A percentile compares a stretch with the other conserved stretches of the same genome.
phyloP scores from a whole-genome alignment of 352 stramenopile species.

The Aphanomyces cochlioides region DNA sequence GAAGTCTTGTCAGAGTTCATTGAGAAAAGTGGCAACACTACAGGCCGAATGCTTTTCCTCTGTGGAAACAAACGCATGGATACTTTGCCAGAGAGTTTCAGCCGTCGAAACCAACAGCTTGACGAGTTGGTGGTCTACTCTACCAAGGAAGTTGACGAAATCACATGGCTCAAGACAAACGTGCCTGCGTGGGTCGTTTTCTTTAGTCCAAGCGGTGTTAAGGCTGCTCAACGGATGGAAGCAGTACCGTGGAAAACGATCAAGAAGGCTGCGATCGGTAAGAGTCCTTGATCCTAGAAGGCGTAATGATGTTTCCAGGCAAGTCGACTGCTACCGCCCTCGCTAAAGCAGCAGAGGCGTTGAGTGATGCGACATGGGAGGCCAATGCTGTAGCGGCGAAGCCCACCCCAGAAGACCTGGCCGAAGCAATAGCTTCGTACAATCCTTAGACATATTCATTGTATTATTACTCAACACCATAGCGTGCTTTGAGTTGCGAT shows the following conservation, averaged over 20 bases:
- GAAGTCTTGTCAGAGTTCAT: slow-evolving; percentile 49
- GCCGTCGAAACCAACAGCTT: slow-evolving; percentile 40
- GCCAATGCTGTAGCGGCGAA: slow-evolving; percentile 51
- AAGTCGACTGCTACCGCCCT: slow-evolving; percentile 66
- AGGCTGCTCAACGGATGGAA: slow-evolving; percentile 43
- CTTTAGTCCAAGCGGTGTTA: slow-evolving; percentile 78
- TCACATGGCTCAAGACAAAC: slow-evolving; percentile 43
- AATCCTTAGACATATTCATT: slow-evolving; percentile 29
- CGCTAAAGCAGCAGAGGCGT: slow-evolving; percentile 42
- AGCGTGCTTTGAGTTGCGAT: slow-evolving; percentile 81
- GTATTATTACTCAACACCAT: slow-evolving; percentile 63
- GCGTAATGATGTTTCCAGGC: slow-evolving; percentile 35
- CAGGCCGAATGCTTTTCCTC: slow-evolving; percentile 65
- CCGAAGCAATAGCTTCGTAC: slow-evolving; percentile 45
- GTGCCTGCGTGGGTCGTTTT: slow-evolving; percentile 66
- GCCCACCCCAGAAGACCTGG: slow-evolving; percentile 54
- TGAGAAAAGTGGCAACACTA: slow-evolving; percentile 33
- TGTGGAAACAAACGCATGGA: slow-evolving; percentile 71
- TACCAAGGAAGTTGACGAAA: slow-evolving; percentile 45
- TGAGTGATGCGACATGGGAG: slow-evolving; percentile 42
- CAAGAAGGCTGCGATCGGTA: slow-evolving; percentile 74
- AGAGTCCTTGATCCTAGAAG: slow-evolving; percentile 18
- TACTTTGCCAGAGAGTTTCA: slow-evolving; percentile 61
- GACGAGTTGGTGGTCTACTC: slow-evolving; percentile 67
- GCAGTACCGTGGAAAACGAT: slow-evolving; percentile 49